Base-by-base conservation (phyloP, 1,284 basidiomycete genomes). In the Sporisorium sorghi region DNA sequence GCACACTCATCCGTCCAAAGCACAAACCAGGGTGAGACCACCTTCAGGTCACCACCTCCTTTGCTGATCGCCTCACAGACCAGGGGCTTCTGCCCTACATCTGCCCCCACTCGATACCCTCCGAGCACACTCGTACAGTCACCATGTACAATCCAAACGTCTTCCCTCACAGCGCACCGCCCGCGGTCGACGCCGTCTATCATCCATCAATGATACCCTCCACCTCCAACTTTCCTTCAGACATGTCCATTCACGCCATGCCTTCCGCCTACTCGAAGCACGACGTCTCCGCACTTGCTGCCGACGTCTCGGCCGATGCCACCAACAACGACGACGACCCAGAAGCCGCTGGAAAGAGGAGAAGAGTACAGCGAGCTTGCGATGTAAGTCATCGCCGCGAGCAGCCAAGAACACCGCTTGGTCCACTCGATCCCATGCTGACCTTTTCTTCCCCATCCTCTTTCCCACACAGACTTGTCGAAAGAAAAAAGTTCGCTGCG, bases 401-500 rank as follows among this genome's bases (percentile, higher is more conserved):
- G n/a, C n/a, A n/a, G n/a, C n/a, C n/a, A n/a, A n/a, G n/a, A n/a
- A n/a, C n/a, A n/a, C n/a, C n/a, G n/a, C n/a, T n/a, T n/a, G n/a
- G n/a, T n/a, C n/a, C n/a, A n/a, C n/a, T n/a, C 6, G 8, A n/a
- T 5, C 5, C n/a, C 4, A 8, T n/a, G 17, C 15, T 37, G 35
- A 37, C 35, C 5, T n/a, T 37, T n/a, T 37, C 15, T n/a, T 37
- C n/a, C 35, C 35, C 35, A n/a, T 9, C n/a, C 28, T 39, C 4
- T 9, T 21, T 19, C 24, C n/a, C 17, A 7, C 23, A 49, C 50
- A 73, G 66, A 77, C 65, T 5, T 82, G 80, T 54, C 65, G 80
- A 44, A 79, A 79, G 68, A 82, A 82, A 35, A 82, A 82, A 44
- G 69, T 82, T 24, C 72, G 78, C 14, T 82, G 80, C 43, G 76